Evolutionary conservation across 225 moss, liverwort and hornwort genomes (phyloP), one percentile per base, ranked within the genome.

Genomic region (Thuidium tamariscinum): DNA sequence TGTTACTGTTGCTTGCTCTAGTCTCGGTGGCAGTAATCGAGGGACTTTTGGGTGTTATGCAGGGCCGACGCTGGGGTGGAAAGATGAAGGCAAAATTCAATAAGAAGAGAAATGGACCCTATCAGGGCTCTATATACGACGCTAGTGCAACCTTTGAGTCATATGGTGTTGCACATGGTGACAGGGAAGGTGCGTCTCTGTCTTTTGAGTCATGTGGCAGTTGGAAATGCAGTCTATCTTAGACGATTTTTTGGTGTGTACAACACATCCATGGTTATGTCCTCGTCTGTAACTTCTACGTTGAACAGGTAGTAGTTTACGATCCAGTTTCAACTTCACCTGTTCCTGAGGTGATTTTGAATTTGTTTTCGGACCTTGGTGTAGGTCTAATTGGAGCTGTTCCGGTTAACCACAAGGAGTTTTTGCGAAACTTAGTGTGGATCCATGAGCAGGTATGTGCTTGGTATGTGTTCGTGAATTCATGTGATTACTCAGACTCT

Each of bases 21-120:
- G 74, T 60, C 27, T 42, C 21, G 48, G 57, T 78, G 66, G 17
- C 48, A 42, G 67, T 74, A 56, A 84, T 71, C 27, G 55, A 65
- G 51, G 29, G 72, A 61, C n/a, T 65, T 82, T 60, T 66, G 55
- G 84, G 76, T 52, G 55, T 69, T 80, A 23, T 84, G 60, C 95
- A 99, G 92, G 99, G 96, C 14, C 90, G 97, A 80, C 93, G 99
- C 18, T 99, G 97, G 99, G 99, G 89, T 55, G 99, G 99, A 61
- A 84, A 36, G 48, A 94, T 95, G 82, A 96, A 90, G 79, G 46
- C 80, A 36, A 46, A 72, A 56, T 89, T 88, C 36, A 97, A 96
- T 81, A 57, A 80, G 57, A 87, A 11, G 51, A 95, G 94, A 92
- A 94, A 93, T 29, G 89, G 89, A 39, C 77, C 63, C 34, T 97